Conservation (phyloP, 345 rosid species). For the Firmiana major region DNA sequence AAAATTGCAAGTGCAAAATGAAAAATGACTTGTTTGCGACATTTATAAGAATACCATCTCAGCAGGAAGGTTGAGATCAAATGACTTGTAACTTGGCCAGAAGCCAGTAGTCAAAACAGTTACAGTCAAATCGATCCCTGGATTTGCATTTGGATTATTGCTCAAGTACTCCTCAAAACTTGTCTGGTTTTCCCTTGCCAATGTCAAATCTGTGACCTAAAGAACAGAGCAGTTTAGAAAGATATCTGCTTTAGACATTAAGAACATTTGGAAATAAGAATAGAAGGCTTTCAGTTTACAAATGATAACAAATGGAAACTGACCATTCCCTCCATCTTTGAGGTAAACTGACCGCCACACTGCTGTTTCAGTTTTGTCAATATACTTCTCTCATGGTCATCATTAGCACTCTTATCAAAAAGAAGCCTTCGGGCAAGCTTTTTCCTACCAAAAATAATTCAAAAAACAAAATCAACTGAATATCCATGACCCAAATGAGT, state of each 20-base stretch:
- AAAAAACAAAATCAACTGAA: neutral
- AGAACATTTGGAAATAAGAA: neutral
- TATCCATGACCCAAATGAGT: neutral
- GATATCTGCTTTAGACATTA: neutral
- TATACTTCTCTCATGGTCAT: conserved; percentile 70
- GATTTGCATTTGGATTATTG: conserved; percentile 39
- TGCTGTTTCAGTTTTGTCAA: conserved; percentile 73
- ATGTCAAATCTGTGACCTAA: conserved; percentile 67
- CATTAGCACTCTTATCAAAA: conserved; percentile 61
- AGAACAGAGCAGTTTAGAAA: neutral
- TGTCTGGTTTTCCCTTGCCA: conserved; percentile 68
- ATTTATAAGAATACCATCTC: conserved; percentile 48
- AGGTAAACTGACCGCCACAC: conserved; percentile 76
- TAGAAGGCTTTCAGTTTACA: conserved; percentile 3
- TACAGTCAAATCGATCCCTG: conserved; percentile 61
- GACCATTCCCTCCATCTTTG: conserved; percentile 84
- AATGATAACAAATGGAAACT: conserved; percentile 18
- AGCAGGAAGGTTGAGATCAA: conserved; percentile 60
- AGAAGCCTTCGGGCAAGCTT: conserved; percentile 64
- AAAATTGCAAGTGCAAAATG: neutral
- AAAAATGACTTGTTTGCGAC: neutral
- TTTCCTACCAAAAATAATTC: conserved; percentile 37
- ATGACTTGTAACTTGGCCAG: conserved; percentile 79
- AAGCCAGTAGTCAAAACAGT: conserved; percentile 72
- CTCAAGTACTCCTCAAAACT: conserved; percentile 56